Percentiles rank a stretch among this genome's conserved stretches.
phyloP scores from a whole-genome alignment of 352 stramenopile genomes.

The Globisporangium cylindrosporum region DNA sequence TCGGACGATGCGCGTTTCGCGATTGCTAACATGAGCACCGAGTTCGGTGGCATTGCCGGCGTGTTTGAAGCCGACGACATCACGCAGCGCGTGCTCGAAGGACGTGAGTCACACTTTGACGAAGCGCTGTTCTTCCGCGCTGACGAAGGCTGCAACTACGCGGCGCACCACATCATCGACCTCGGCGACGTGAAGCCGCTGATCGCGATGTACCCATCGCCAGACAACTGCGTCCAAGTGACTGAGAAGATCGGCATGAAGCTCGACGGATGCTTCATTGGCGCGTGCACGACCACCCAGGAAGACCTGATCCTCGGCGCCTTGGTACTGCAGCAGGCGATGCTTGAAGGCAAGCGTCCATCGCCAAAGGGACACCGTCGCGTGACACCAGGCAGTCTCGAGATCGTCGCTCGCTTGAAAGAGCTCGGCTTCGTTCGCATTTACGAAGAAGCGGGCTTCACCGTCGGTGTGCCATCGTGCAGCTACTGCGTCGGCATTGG shows the following conservation, averaged over 20 bases:
- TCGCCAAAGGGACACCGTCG: constrained; percentile 49
- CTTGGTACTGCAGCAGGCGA: constrained; percentile 70
- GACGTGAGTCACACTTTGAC: constrained; percentile 55
- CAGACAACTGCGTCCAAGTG: constrained; percentile 76
- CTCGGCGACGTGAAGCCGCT: constrained; percentile 53
- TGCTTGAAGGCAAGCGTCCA: constrained; percentile 60
- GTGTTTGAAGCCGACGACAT: constrained; percentile 77
- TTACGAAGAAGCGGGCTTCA: constrained; percentile 79
- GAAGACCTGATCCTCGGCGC: constrained; percentile 79
- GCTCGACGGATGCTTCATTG: constrained; percentile 82
- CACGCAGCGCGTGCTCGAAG: constrained; percentile 56
- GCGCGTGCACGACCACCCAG: constrained; percentile 77
- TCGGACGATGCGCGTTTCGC: constrained; percentile 82
- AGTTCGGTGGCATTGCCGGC: constrained; percentile 80
- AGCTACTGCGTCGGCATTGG: constrained; percentile 83
- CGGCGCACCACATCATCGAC: constrained; percentile 73
- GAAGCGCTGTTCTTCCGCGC: constrained; percentile 73
- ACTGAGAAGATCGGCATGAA: constrained; percentile 70
- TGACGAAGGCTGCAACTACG: constrained; percentile 68
- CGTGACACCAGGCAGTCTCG: constrained; percentile 73
- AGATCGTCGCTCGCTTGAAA: constrained; percentile 66
- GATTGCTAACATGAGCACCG: constrained; percentile 81
- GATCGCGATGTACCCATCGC: constrained; percentile 74
- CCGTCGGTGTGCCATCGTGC: constrained; percentile 70
- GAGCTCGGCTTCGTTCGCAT: constrained; percentile 64